A percentile compares a stretch with the other conserved stretches of the same genome.
phyloP scores from a whole-genome alignment of 331 rosid species.

The Dryas integrifolia region DNA sequence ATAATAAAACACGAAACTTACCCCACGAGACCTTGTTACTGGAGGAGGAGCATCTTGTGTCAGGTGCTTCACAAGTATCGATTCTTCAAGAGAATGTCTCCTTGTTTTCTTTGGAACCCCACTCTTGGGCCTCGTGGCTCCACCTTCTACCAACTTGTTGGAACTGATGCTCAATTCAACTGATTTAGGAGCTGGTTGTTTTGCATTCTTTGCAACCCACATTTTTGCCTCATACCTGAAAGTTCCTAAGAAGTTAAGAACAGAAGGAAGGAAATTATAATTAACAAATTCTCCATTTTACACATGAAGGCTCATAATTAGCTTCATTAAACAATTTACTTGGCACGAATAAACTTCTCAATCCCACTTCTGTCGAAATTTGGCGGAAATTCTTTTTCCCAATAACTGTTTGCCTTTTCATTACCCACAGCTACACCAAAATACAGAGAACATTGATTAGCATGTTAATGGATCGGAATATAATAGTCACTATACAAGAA shows the following conservation, averaged over 20 bases:
- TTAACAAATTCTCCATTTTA: constrained; percentile 17
- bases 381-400: constrained; percentile 70
- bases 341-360: constrained; percentile 56
- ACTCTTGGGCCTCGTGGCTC: constrained; percentile 27
- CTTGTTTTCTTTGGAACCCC: constrained; percentile 42
- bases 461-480: not conserved
- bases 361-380: constrained; percentile 45
- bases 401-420: constrained; percentile 59
- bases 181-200: constrained; percentile 30
- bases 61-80: constrained; percentile 46
- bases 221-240: constrained; percentile 70
- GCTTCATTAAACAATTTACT: constrained; percentile 47
- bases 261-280: constrained; percentile 18
- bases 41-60: constrained; percentile 36
- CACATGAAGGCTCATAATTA: constrained; percentile 25
- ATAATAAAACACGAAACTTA: constrained; percentile 24
- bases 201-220: constrained; percentile 50
- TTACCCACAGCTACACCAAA: constrained; percentile 61
- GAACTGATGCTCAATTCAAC: constrained; percentile 31
- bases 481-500: not conserved
- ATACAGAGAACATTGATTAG: constrained; percentile 16
- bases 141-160: constrained; percentile 28
- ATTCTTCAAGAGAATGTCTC: constrained; percentile 76
- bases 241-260: constrained; percentile 33
- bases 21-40: constrained; percentile 41